Conservation (phyloP, 2,329 filamentous ascomycete genomes). For the Neonectria hederae region DNA sequence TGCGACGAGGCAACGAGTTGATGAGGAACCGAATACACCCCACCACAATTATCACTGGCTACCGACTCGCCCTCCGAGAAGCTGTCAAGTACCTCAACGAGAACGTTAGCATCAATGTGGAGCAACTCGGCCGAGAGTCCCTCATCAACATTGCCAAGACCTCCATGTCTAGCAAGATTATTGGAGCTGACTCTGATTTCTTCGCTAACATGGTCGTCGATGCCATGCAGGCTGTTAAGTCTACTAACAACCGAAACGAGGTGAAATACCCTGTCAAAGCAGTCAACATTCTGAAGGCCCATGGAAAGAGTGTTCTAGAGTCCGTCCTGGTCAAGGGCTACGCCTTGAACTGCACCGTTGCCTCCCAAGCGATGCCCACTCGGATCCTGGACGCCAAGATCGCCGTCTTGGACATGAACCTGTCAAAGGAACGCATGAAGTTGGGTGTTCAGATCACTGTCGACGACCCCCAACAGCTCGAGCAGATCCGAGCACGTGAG, state of each 20-base stretch:
- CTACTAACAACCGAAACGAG: conserved; percentile 89
- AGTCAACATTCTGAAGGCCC: conserved; percentile 97
- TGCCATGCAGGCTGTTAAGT: conserved; percentile 91
- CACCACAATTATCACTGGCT: conserved; percentile 98
- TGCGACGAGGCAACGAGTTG: conserved; percentile 93
- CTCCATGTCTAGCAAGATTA: conserved; percentile 99
- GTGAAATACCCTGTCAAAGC: conserved; percentile 98
- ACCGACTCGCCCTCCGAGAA: conserved; percentile 93
- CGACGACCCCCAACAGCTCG: conserved; percentile 94
- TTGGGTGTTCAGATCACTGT: conserved; percentile 98
- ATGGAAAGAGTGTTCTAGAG: conserved; percentile 91
- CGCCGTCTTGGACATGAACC: conserved; percentile 94
- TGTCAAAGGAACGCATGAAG: conserved; percentile 99
- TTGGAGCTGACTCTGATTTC: conserved; percentile 94
- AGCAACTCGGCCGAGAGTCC: conserved; percentile 88
- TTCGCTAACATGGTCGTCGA: conserved; percentile 98
- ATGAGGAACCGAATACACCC: conserved; percentile 99
- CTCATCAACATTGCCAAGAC: conserved; percentile 96
- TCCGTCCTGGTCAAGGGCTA: conserved; percentile 95
- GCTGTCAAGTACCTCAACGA: conserved; percentile 99
- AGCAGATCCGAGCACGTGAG: conserved; percentile 95
- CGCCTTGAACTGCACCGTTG: conserved; percentile 97
- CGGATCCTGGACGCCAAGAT: conserved; percentile 94
- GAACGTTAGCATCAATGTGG: conserved; percentile 96
- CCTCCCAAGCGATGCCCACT: conserved; percentile 97